Evolutionary conservation across 768 basidiomycete genomes (phyloP), one percentile per base, ranked within the genome.

Genomic region (Suillus weaverae): DNA sequence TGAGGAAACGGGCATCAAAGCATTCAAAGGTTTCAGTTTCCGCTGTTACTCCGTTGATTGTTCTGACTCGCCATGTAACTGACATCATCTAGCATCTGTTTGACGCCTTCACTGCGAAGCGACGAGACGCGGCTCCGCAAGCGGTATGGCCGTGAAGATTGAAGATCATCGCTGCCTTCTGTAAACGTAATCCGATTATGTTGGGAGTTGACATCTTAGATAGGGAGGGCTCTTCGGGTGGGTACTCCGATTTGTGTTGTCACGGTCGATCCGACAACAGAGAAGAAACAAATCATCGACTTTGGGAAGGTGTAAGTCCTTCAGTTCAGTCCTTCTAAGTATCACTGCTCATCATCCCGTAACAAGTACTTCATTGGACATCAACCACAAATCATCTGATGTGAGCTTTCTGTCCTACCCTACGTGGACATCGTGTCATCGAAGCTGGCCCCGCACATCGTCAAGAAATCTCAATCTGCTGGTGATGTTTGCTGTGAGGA

Each of bases 1-100:
- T 1, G 93, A 96, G 60, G 95, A 99, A 73, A 90, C 94, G 85
- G 96, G 96, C 39, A 90, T 99, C 72, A 86, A 86, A 68, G 79
- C 99, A 70, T 99, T 99, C 85, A 95, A 90, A 81, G 96, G 97
- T 96, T 66, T 53, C 20, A n/a, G n/a, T 16, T 26, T 38, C 20
- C n/a, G 35, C 2, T 33, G 60, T 56, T 13, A 48, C 35, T 26
- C 5, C n/a, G 36, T 18, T 4, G 36, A 36, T 7, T 36, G 1
- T 35, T n/a, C 30, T 54, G 33, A 61, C 30, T 32, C n/a, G 38
- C 67, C 8, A 2, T 67, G 33, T 74, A 98, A 97, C 97, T 67
- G 95, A 97, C 77, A 98, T 99, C 74, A 99, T 99, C 70, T 99
- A 99, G 77, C 97, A 98, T 75, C 80, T 99, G 53, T 98, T 99